These are phyloP conservation scores for Symbiodinium pilosum DNA, from an alignment of 73 alveolate genomes.

Conservation along the genomic window DNA sequence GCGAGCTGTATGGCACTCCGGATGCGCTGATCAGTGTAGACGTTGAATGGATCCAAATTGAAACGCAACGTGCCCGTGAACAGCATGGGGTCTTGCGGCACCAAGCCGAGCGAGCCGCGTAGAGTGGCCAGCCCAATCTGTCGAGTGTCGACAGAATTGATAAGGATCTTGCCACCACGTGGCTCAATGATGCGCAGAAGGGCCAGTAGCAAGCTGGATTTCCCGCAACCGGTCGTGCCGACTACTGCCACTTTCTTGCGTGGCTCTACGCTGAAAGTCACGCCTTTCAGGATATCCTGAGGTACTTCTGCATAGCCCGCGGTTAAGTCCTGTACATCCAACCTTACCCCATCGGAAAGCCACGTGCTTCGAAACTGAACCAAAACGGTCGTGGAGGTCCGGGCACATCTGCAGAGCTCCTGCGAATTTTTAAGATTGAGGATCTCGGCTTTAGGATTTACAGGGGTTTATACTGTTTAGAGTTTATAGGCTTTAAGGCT, in stretches of 20 bases:
- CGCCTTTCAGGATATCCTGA: no score
- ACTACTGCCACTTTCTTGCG: no score
- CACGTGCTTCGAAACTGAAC: no score
- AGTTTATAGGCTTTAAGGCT: not conserved
- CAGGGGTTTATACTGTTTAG: not conserved
- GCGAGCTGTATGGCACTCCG: not conserved
- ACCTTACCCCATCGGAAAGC: no score
- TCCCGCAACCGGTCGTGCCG: not conserved
- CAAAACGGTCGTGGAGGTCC: no score
- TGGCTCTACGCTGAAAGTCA: no score
- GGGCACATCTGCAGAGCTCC: no score
- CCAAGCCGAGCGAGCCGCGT: not conserved
- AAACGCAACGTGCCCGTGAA: not conserved
- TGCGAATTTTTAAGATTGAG: no score
- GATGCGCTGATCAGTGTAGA: not conserved
- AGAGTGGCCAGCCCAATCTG: not conserved
- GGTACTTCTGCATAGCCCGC: no score
- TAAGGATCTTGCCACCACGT: not conserved
- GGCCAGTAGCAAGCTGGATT: not conserved
- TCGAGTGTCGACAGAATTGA: not conserved
- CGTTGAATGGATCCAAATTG: not conserved
- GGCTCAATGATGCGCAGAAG: not conserved
- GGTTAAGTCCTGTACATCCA: no score
- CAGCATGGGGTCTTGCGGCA: not conserved
- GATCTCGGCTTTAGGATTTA: not conserved